Conservation (phyloP, 2,329 filamentous ascomycete genomes). For the Cladorrhinum sp. region DNA sequence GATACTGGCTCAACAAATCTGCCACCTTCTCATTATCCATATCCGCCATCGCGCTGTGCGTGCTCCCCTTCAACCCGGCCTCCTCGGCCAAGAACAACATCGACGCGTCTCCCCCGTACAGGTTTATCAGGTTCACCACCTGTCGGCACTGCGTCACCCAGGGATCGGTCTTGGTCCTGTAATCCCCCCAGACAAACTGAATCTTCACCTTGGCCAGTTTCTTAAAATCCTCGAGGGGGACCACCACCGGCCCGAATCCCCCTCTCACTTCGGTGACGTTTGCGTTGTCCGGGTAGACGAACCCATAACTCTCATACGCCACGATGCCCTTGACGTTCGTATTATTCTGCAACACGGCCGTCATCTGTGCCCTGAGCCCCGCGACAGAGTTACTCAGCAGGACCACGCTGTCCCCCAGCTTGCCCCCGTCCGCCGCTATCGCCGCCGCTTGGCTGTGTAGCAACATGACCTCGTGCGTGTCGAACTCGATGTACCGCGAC, state of each 20-base stretch:
- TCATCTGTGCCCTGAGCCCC: conserved; percentile 35
- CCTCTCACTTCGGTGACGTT: conserved; percentile 11
- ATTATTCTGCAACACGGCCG: conserved; percentile 33
- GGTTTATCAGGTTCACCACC: conserved; percentile 29
- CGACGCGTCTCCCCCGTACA: conserved; percentile 31
- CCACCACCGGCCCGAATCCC: conserved; percentile 28
- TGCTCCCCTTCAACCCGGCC: conserved; percentile 29
- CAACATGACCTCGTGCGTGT: conserved; percentile 33
- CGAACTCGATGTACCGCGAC: conserved; percentile 36
- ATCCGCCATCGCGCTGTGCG: conserved; percentile 30
- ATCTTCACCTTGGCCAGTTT: conserved; percentile 27
- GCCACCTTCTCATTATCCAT: conserved; percentile 32
- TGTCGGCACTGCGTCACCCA: conserved; percentile 23
- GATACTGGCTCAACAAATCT: conserved; percentile 27
- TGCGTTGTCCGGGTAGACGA: conserved; percentile 28
- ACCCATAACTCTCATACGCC: conserved; percentile 30
- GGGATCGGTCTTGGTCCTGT: conserved; percentile 21
- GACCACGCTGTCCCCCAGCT: conserved; percentile 31
- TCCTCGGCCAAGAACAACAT: conserved; percentile 28
- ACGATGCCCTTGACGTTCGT: conserved; percentile 38
- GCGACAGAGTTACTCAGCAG: conserved; percentile 36
- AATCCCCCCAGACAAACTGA: conserved; percentile 31
- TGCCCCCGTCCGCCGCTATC: conserved; percentile 34
- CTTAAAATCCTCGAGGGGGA: conserved; percentile 28
- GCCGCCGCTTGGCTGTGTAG: conserved; percentile 35